Conservation (phyloP, 768 basidiomycete species). For the Tephrocybe sp. region DNA sequence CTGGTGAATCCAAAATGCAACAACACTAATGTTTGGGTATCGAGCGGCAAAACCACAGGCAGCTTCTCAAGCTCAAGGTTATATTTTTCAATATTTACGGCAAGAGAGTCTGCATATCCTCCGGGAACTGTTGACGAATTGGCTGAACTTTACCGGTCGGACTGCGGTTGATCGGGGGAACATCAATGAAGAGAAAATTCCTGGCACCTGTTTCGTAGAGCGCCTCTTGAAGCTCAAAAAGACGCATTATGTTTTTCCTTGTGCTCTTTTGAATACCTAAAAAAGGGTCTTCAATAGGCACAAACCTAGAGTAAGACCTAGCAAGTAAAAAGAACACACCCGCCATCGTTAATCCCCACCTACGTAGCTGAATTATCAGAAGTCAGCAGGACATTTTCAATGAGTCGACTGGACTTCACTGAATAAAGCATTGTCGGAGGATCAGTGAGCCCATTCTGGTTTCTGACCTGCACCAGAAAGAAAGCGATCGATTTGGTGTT, state of each 20-base stretch:
- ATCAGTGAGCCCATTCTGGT: slow-evolving; percentile 40
- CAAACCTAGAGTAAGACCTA: not conserved
- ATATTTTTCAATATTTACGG: slow-evolving; percentile 32
- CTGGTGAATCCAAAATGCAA: slow-evolving; percentile 50
- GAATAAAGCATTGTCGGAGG: slow-evolving; percentile 40
- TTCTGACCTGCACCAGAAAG: slow-evolving; percentile 32
- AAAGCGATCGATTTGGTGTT: slow-evolving; percentile 40
- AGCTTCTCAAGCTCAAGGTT: slow-evolving; percentile 36
- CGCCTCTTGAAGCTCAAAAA: slow-evolving; percentile 45
- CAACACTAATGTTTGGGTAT: slow-evolving; percentile 44
- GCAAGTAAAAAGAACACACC: slow-evolving; percentile 28
- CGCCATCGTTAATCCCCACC: slow-evolving; percentile 69
- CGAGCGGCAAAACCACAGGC: slow-evolving; percentile 31
- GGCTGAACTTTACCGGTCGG: slow-evolving; percentile 36
- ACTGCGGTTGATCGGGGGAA: slow-evolving; percentile 51
- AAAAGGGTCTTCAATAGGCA: not conserved
- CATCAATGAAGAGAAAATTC: slow-evolving; percentile 58
- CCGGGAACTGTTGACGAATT: not conserved
- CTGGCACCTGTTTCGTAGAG: slow-evolving; percentile 48
- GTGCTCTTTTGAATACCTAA: slow-evolving; percentile 20
- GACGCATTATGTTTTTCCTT: slow-evolving; percentile 22
- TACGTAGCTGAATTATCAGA: slow-evolving; percentile 46
- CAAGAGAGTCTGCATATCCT: not conserved
- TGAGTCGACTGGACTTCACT: slow-evolving; percentile 26
- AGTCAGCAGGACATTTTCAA: not conserved